Conservation (phyloP, 352 stramenopile genomes). For the Phytophthora hibernalis region DNA sequence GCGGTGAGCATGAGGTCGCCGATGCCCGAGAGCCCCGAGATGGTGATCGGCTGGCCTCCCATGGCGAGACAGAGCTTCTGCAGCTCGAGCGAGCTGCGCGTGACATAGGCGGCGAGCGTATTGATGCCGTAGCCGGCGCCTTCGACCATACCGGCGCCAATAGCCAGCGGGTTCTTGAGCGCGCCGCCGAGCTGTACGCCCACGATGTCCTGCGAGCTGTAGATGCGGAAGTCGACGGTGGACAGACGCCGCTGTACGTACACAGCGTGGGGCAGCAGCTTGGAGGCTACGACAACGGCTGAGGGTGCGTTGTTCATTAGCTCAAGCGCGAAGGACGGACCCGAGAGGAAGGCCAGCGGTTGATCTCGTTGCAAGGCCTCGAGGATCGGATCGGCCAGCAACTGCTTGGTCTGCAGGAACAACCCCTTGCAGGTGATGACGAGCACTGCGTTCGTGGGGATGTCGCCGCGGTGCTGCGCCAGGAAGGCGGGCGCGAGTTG, state of each 20-base stretch:
- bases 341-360: conserved; percentile 95
- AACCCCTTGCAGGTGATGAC: conserved; percentile 96
- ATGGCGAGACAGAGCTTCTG: conserved; percentile 95
- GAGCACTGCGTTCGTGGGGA: conserved; percentile 91
- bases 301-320: conserved; percentile 96
- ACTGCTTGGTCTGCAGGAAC: conserved; percentile 94
- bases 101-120: conserved; percentile 95
- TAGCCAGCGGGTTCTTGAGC: conserved; percentile 98
- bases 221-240: conserved; percentile 94
- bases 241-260: conserved; percentile 86
- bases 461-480: conserved; percentile 80
- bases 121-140: conserved; percentile 97
- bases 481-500: conserved; percentile 95
- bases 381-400: conserved; percentile 96
- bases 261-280: conserved; percentile 91
- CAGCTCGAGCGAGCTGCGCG: conserved; percentile 96
- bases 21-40: conserved; percentile 93
- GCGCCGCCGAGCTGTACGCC: conserved; percentile 97
- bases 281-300: conserved; percentile 95
- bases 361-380: conserved; percentile 92
- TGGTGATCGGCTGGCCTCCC: conserved; percentile 94
- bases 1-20: conserved; percentile 97
- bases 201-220: conserved; percentile 94
- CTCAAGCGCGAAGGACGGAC: conserved; percentile 96
- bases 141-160: conserved; percentile 98